Percentiles rank a stretch among this genome's conserved stretches.
Evolutionary conservation across 352 stramenopile genomes (phyloP).

Genomic region (Nothophytophthora sp.): DNA sequence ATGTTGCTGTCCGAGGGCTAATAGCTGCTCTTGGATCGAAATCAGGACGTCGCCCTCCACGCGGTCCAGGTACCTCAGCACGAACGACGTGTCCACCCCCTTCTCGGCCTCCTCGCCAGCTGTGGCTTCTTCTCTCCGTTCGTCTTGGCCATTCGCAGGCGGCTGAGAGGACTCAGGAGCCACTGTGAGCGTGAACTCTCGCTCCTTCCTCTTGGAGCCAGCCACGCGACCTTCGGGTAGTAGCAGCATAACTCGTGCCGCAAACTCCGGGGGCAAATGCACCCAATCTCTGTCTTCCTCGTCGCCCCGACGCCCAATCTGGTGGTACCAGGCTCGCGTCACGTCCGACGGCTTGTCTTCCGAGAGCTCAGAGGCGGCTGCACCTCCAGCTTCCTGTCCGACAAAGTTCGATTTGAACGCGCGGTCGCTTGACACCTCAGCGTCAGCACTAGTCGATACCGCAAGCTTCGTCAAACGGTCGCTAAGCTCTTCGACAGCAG

Average conservation of each 20-base stretch:
- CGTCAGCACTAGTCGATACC: conserved; percentile 7
- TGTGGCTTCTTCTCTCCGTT: background rate
- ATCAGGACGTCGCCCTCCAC: conserved; percentile 34
- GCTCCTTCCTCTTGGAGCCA: conserved; percentile 57
- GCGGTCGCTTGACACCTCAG: conserved; percentile 6
- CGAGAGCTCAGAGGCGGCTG: background rate
- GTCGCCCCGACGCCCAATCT: conserved; percentile 13
- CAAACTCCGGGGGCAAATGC: conserved; percentile 67
- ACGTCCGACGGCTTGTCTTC: background rate
- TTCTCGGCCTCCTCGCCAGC: conserved; percentile 2
- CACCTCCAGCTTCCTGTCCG: conserved; percentile 4
- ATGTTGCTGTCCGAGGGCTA: background rate
- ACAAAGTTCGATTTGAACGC: conserved; percentile 30
- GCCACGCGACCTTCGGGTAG: conserved; percentile 57
- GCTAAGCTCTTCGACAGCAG: conserved; percentile 17
- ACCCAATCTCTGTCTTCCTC: conserved; percentile 72
- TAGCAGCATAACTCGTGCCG: conserved; percentile 67
- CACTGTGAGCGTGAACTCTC: conserved; percentile 65
- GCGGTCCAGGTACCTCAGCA: conserved; percentile 61
- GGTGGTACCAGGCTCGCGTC: conserved; percentile 23
- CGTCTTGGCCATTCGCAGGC: background rate
- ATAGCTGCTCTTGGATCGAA: conserved; percentile 27
- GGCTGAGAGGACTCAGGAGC: conserved; percentile 6
- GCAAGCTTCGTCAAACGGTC: conserved; percentile 17
- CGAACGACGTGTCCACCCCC: conserved; percentile 59